Evolutionary conservation across 2,329 filamentous ascomycete species (phyloP), one percentile per base, ranked within the genome.

Genomic region (Microsporum canis): DNA sequence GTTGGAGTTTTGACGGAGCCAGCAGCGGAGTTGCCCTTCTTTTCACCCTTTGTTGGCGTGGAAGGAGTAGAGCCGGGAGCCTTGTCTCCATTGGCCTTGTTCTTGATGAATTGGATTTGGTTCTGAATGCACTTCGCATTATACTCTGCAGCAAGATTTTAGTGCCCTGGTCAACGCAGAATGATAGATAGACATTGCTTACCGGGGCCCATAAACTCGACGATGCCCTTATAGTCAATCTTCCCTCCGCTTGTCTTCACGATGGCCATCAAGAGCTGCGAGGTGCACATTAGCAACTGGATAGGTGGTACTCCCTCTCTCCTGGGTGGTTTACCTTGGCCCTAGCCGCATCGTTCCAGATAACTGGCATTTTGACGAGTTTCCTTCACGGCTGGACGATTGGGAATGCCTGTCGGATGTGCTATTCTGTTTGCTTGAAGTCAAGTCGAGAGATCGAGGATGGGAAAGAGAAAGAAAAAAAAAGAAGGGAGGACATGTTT

Each of bases 341-440:
- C 33, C 71, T 70, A 0, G 65, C 59, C n/a, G 68, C 47, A 0
- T 66, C 61, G 5, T 67, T 66, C 71, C 71, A 72, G 0, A 39
- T 65, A 34, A 71, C 71, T 5, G 68, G 65, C 70, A 71, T 72
- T 57, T 68, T 61, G 31, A 23, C 6, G n/a, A 49, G 31, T 10
- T 34, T 49, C 1, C 14, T 29, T 1, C 8, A 33, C 27, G 45
- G 8, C 7, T 5, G 29, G 14, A 23, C 31, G 5, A 31, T 8
- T 31, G 31, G 12, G 14, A 8, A 4, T 43, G 43, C 7, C 14
- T 47, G 8, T 8, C 4, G 43, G 23, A 47, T 17, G 17, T 47
- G 43, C 43, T 43, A 8, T 23, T 23, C 3, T 1, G 17, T 23
- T 23, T 23, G 17, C 17, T 23, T 23, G 17, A 31, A 23, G 23